Conservation (phyloP, 371 early-diverging fungal species). For the Lichtheimia corymbifera region DNA sequence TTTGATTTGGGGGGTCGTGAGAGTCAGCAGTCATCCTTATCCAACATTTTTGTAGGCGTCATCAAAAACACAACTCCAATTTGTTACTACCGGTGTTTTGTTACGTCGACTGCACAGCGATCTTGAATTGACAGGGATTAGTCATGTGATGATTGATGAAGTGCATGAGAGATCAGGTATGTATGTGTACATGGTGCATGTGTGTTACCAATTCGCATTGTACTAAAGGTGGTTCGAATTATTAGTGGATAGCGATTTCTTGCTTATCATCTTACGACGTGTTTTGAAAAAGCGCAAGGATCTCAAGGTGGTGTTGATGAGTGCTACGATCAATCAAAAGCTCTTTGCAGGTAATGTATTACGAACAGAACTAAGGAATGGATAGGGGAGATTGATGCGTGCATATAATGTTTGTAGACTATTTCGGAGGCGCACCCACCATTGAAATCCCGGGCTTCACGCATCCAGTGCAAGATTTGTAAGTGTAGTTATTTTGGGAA, state of each 20-base stretch:
- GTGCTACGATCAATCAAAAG: constrained; percentile 75
- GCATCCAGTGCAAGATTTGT: constrained; percentile 75
- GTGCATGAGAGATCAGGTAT: constrained; percentile 75
- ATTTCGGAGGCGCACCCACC: constrained; percentile 65
- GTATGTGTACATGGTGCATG: background rate
- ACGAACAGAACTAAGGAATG: background rate
- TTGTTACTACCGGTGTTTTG: constrained; percentile 86
- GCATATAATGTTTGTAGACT: constrained; percentile 17
- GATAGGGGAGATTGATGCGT: too few relatives aligned
- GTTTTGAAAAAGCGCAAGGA: constrained; percentile 52
- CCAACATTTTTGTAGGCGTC: constrained; percentile 20
- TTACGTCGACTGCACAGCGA: constrained; percentile 76
- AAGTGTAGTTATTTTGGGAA: constrained; percentile 8
- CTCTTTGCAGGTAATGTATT: constrained; percentile 48
- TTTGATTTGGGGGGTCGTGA: constrained; percentile 1
- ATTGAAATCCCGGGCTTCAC: constrained; percentile 80
- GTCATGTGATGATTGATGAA: constrained; percentile 80
- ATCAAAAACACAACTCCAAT: constrained; percentile 70
- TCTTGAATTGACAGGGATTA: constrained; percentile 61
- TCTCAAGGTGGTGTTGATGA: constrained; percentile 74
- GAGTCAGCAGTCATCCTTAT: background rate
- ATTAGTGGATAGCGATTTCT: constrained; percentile 65
- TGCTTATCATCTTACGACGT: constrained; percentile 59
- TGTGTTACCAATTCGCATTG: background rate
- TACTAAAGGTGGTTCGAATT: background rate